These are phyloP conservation scores for Penicillium brevicompactum DNA, from an alignment of 2,329 filamentous ascomycete species.

Conservation along the genomic window DNA sequence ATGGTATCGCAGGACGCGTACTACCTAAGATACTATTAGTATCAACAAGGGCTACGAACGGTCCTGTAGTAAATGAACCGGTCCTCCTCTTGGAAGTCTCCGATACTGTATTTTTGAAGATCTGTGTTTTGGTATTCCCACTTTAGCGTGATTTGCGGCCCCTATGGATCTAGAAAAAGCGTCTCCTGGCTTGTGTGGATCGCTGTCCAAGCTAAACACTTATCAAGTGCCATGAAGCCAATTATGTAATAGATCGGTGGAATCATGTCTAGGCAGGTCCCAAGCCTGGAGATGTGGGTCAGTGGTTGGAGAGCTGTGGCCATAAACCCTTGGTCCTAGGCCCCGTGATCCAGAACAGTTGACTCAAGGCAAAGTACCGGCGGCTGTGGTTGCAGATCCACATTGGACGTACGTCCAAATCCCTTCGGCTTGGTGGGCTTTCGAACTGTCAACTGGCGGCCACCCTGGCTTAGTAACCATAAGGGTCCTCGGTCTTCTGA, in stretches of 20 bases:
- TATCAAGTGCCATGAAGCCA: conserved; percentile 3
- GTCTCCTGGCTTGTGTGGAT: background rate
- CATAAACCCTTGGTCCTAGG: background rate
- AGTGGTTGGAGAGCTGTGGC: background rate
- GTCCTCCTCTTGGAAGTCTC: too few species aligned
- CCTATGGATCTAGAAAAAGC: background rate
- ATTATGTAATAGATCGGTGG: conserved; percentile 1
- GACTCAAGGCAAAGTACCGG: background rate
- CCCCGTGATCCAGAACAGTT: background rate
- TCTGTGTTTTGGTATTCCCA: too few species aligned
- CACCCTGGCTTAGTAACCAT: conserved; percentile 1
- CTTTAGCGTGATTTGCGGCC: background rate
- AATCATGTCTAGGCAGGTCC: background rate
- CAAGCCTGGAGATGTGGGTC: background rate
- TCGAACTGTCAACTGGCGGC: conserved; percentile 10
- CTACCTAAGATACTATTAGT: too few species aligned
- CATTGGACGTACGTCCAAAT: conserved; percentile 9
- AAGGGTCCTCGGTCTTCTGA: conserved; percentile 3
- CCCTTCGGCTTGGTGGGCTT: conserved; percentile 4
- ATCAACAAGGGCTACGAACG: too few species aligned
- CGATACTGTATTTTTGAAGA: too few species aligned
- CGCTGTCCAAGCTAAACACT: conserved; percentile 1
- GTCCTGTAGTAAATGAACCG: too few species aligned
- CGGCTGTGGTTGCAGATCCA: conserved; percentile 3
- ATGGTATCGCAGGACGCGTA: too few species aligned